Evolutionary conservation across 2,329 filamentous ascomycete genomes (phyloP).

Genomic region (Aspergillus brunneoviolaceus): DNA sequence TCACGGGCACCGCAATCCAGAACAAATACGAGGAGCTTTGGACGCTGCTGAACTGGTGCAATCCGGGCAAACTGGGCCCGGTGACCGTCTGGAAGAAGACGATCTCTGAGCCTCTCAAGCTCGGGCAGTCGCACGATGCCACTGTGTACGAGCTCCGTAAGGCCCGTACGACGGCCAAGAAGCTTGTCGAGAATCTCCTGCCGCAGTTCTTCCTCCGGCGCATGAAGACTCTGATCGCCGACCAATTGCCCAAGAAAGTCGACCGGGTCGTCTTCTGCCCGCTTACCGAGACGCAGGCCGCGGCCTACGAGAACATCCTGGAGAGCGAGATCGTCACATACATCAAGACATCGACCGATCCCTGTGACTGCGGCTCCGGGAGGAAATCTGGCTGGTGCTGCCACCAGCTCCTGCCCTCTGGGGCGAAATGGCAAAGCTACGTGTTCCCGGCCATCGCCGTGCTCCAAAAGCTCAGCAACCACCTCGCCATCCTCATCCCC

Average conservation of each 20-base stretch:
- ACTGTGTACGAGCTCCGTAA: conserved; percentile 77
- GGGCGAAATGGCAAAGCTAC: conserved; percentile 68
- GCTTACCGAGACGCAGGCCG: conserved; percentile 74
- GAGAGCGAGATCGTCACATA: conserved; percentile 67
- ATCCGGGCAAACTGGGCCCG: conserved; percentile 70
- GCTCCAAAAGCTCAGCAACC: conserved; percentile 86
- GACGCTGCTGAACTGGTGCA: conserved; percentile 95
- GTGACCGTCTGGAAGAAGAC: conserved; percentile 73
- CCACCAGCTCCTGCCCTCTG: conserved; percentile 58
- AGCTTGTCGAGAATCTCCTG: conserved; percentile 81
- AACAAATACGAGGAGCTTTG: conserved; percentile 98
- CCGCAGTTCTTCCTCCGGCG: conserved; percentile 87
- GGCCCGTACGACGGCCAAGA: conserved; percentile 77
- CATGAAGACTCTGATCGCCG: conserved; percentile 87
- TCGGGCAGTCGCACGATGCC: conserved; percentile 91
- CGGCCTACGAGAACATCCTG: conserved; percentile 82
- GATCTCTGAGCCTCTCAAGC: conserved; percentile 75
- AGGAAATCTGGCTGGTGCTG: conserved; percentile 83
- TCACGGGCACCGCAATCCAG: conserved; percentile 95
- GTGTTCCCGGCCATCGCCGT: conserved; percentile 84
- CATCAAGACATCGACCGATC: conserved; percentile 66
- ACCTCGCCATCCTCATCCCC: conserved; percentile 85
- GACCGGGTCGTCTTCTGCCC: conserved; percentile 95
- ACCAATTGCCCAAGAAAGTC: conserved; percentile 91
- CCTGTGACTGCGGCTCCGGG: conserved; percentile 68